Conservation (phyloP, 805 yeast species). For the Kluyveromyces nonfermentans region DNA sequence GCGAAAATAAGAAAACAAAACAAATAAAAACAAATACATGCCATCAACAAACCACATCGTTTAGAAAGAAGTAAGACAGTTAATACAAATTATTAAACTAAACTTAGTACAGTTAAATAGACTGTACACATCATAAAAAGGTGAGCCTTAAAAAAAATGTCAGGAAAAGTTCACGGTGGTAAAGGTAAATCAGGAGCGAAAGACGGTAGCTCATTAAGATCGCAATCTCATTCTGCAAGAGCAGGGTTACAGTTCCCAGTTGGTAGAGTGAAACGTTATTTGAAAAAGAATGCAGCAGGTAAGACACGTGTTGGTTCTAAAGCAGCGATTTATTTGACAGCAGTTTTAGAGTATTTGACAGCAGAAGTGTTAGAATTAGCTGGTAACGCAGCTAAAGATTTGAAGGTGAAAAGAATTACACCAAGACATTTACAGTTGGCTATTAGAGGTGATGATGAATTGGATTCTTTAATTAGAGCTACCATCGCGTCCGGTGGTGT, state of each 20-base stretch:
- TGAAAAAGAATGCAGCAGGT: slow-evolving; percentile 85
- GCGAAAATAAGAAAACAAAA: background rate
- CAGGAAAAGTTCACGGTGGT: slow-evolving; percentile 95
- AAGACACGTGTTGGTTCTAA: slow-evolving; percentile 84
- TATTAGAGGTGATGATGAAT: slow-evolving; percentile 96
- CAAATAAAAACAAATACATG: background rate
- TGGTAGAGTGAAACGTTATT: slow-evolving; percentile 95
- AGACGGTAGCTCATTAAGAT: slow-evolving; percentile 42
- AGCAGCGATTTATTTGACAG: slow-evolving; percentile 91
- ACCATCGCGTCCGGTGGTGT: slow-evolving; percentile 99
- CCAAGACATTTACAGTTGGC: slow-evolving; percentile 97
- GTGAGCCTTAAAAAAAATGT: slow-evolving; percentile 39
- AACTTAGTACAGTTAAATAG: background rate
- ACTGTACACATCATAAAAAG: background rate
- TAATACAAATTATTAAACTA: background rate
- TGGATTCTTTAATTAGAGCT: slow-evolving; percentile 86
- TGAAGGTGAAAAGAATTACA: slow-evolving; percentile 91
- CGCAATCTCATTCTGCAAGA: slow-evolving; percentile 86
- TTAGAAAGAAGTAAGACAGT: background rate
- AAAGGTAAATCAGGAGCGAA: slow-evolving; percentile 90
- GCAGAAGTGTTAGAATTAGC: slow-evolving; percentile 97
- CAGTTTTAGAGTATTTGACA: slow-evolving; percentile 90
- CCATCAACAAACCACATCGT: background rate
- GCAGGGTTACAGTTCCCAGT: slow-evolving; percentile 97
- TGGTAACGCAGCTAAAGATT: slow-evolving; percentile 95